These are phyloP conservation scores for Diplocarpon mali DNA, from an alignment of 2,329 filamentous ascomycete species.

Conservation along the genomic window DNA sequence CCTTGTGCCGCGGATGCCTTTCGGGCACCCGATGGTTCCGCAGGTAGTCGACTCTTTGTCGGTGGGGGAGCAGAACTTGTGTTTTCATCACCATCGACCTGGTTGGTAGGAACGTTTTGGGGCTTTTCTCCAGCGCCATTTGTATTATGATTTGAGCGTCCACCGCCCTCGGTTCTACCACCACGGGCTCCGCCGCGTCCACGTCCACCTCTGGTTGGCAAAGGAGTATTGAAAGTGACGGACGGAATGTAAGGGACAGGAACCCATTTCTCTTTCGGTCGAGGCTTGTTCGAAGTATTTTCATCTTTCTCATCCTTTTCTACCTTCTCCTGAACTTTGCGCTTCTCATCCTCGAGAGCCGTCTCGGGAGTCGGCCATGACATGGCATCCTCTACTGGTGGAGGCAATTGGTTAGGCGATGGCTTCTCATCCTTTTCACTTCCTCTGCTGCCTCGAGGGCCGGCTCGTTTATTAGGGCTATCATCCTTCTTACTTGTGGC, in stretches of 20 bases:
- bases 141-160: slow-evolving; percentile 26
- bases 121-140: slow-evolving; percentile 23
- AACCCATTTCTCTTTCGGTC: slow-evolving; percentile 76
- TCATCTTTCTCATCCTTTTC: slow-evolving; percentile 55
- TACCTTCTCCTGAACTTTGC: slow-evolving; percentile 55
- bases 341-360: slow-evolving; percentile 65
- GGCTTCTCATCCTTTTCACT: slow-evolving; percentile 27
- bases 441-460: slow-evolving; percentile 21
- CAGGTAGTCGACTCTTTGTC: slow-evolving; percentile 16
- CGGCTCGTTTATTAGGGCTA: slow-evolving; percentile 21
- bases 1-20: slow-evolving; percentile 17
- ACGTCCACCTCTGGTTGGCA: slow-evolving; percentile 51
- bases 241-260: slow-evolving; percentile 72
- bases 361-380: slow-evolving; percentile 88
- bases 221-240: slow-evolving; percentile 76
- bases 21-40: slow-evolving; percentile 17
- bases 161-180: slow-evolving; percentile 29
- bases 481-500: slow-evolving; percentile 25
- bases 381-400: slow-evolving; percentile 63
- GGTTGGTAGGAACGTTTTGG: slow-evolving; percentile 8
- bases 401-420: slow-evolving; percentile 34
- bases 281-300: slow-evolving; percentile 39
- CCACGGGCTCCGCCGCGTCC: slow-evolving; percentile 33
- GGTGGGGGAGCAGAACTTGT: slow-evolving; percentile 25
- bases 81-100: slow-evolving; percentile 17